phyloP scores from a whole-genome alignment of 148 eudicot species.

The Hydrangea macrophylla region DNA sequence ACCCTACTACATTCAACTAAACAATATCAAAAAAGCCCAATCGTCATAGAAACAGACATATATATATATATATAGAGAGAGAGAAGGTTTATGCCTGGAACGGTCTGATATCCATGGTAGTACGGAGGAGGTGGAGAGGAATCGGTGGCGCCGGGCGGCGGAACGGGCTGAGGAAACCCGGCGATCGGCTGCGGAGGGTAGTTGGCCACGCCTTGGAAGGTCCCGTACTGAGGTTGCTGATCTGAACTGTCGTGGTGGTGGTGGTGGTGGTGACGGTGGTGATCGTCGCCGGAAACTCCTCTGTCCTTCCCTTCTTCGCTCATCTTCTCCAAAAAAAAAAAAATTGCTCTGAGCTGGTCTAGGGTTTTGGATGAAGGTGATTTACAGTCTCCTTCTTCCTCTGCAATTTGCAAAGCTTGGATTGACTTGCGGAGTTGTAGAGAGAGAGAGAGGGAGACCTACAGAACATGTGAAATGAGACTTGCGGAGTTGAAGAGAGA shows the following conservation, averaged over 20 bases:
- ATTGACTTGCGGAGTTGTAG: too few relatives aligned
- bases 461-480: neutral
- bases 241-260: conserved; percentile 27
- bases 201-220: conserved; percentile 64
- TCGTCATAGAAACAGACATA: too few relatives aligned
- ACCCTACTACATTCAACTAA: too few relatives aligned
- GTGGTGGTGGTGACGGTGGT: conserved; percentile 19
- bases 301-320: conserved; percentile 30
- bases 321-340: conserved; percentile 11
- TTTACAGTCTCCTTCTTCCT: neutral
- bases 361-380: neutral
- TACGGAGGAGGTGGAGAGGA: conserved; percentile 28
- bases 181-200: conserved; percentile 50
- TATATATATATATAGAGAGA: neutral
- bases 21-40: too few relatives aligned
- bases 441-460: neutral
- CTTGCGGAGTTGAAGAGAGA: too few relatives aligned
- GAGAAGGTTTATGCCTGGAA: conserved; percentile 45
- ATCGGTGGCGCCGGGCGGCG: conserved; percentile 67
- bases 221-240: conserved; percentile 48
- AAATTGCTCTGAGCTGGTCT: neutral
- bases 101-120: conserved; percentile 75
- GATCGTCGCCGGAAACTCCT: neutral
- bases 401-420: neutral
- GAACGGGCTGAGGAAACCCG: conserved; percentile 85